Percentiles rank a stretch among this genome's conserved stretches.
phyloP scores from a whole-genome alignment of 192 early-diverging fungal species.

The Entomortierella beljakovae region DNA sequence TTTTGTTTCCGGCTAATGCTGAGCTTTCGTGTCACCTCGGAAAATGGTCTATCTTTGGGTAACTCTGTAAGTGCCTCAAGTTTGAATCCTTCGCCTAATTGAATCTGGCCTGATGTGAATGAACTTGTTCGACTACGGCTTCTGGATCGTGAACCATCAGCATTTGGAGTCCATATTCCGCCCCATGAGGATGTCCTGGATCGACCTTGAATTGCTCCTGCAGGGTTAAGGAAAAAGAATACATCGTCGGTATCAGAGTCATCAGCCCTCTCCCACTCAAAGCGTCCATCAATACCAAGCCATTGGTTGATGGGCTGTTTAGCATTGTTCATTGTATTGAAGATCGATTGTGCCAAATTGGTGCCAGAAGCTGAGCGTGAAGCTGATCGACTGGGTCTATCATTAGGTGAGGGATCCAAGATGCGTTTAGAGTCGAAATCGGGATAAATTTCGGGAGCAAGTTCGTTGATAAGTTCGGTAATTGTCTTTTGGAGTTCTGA shows the following conservation, averaged over 20 bases:
- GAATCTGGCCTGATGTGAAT: slow-evolving; percentile 51
- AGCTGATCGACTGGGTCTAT: slow-evolving; percentile 35
- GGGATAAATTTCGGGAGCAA: slow-evolving; percentile 82
- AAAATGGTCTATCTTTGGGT: slow-evolving; percentile 51
- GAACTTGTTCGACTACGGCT: slow-evolving; percentile 60
- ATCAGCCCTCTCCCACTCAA: slow-evolving; percentile 64
- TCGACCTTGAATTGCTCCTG: slow-evolving; percentile 55
- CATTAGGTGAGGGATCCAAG: slow-evolving; percentile 46
- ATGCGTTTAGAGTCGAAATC: slow-evolving; percentile 73
- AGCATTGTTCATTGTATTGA: slow-evolving; percentile 30
- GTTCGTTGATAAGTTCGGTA: slow-evolving; percentile 84
- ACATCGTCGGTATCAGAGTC: slow-evolving; percentile 67
- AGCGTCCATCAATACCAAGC: slow-evolving; percentile 69
- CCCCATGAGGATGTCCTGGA: slow-evolving; percentile 58
- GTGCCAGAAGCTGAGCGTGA: slow-evolving; percentile 44
- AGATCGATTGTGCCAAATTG: slow-evolving; percentile 28
- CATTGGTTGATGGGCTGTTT: slow-evolving; percentile 55
- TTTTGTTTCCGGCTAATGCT: slow-evolving; percentile 39
- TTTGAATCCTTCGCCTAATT: slow-evolving; percentile 56
- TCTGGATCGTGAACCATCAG: slow-evolving; percentile 52
- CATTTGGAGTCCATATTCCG: slow-evolving; percentile 48
- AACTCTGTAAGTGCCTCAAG: slow-evolving; percentile 63
- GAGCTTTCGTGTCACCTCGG: slow-evolving; percentile 40
- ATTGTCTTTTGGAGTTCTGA: slow-evolving; percentile 81
- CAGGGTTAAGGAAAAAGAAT: slow-evolving; percentile 64